Evolutionary conservation across 2,329 filamentous ascomycete genomes (phyloP).

Genomic region (Talaromyces albobiverticillius): DNA sequence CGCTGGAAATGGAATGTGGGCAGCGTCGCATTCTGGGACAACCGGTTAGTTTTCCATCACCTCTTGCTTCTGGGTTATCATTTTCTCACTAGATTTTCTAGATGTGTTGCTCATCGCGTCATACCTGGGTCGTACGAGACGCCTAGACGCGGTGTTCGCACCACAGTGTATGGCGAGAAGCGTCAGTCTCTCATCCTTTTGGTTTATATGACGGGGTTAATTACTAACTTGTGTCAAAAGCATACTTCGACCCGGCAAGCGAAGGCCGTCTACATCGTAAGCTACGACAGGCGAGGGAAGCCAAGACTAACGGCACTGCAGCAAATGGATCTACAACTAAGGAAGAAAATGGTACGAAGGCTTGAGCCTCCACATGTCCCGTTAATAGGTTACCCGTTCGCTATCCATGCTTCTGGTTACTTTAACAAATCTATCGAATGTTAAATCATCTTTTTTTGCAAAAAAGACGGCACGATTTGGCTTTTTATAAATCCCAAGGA

Average conservation of each 20-base stretch:
- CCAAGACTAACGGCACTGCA: conserved; percentile 4
- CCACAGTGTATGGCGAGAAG: conserved; percentile 47
- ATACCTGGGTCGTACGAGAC: conserved; percentile 43
- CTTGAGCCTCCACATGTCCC: too few species aligned
- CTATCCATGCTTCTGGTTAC: too few species aligned
- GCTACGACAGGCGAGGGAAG: background rate
- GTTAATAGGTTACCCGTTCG: too few species aligned
- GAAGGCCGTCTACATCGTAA: conserved; percentile 19
- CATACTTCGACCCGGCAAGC: conserved; percentile 18
- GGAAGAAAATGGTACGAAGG: too few species aligned
- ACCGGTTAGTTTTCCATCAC: conserved; percentile 27
- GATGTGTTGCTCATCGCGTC: conserved; percentile 38
- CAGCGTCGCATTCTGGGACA: conserved; percentile 53
- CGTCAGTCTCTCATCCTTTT: conserved; percentile 27
- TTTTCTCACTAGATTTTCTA: background rate
- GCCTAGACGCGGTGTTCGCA: conserved; percentile 38
- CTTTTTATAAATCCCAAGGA: too few species aligned
- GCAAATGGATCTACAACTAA: too few species aligned
- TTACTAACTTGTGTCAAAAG: conserved; percentile 3
- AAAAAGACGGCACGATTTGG: too few species aligned
- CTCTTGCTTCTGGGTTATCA: background rate
- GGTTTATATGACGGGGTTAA: background rate
- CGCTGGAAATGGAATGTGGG: conserved; percentile 52
- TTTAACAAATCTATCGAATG: too few species aligned
- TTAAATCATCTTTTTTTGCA: too few species aligned